Base-by-base conservation (phyloP, 495 filamentous ascomycete genomes). In the Tuber aestivum region DNA sequence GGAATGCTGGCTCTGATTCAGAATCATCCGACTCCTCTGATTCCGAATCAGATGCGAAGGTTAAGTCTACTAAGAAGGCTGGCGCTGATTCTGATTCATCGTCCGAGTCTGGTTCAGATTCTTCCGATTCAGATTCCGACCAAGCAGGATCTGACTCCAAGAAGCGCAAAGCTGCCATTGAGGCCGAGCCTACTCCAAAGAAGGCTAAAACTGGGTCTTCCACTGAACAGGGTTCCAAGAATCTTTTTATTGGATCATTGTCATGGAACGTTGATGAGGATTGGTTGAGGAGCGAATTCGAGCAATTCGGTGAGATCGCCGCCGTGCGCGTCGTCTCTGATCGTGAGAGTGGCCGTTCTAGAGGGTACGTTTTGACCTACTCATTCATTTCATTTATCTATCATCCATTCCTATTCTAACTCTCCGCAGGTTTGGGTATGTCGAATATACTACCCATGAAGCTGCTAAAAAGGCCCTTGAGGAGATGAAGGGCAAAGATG, bases 221-320 rank as follows among this genome's bases (percentile, higher is more conserved):
- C 32, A 81, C 80, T 50, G 87, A 88, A 14, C 88, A 90, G 83
- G 87, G 88, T 35, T 88, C 87, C 81, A 88, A 87, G 83, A 94
- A 92, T 83, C 90, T 98, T 70, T 97, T 97, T 86, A 89, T 96
- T 79, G 96, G 95, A 78, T 95, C 94, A 86, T 88, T 99, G 74
- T 95, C 93, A 81, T 99, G 94, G 94, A 94, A 91, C 82, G 87
- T 99, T 71, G 94, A 97, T 81, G 95, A 98, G 84, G 92, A 95
- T 76, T 93, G 91, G 89, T 90, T 99, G 73, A 88, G 88, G 77
- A 88, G 91, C 78, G 92, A 97, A 85, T 98, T 99, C 85, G 89
- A 93, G 86, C 85, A 87, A 69, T 97, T 91, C 83, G 94, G 93
- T 79, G 92, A 92, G 80, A 87, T 97, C 74, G 85, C 88, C 82